Evolutionary conservation across 2,329 filamentous ascomycete genomes (phyloP).

Genomic region (Nothopassalora personata): DNA sequence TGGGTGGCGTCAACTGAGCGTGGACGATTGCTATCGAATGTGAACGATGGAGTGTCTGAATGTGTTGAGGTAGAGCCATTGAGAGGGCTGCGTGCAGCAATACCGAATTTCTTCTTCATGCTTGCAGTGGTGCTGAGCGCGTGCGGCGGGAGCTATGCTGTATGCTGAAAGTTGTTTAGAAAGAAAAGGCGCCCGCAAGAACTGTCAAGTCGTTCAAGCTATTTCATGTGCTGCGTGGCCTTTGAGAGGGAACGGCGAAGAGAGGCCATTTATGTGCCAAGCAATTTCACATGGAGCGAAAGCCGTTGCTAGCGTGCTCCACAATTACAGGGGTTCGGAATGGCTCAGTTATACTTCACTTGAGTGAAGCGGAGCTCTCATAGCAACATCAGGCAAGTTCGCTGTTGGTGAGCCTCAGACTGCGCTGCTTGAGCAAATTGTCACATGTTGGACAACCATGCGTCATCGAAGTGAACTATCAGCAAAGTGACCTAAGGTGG

Average conservation of each 20-base stretch:
- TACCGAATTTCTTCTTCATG: not conserved
- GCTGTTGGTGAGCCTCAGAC: not conserved
- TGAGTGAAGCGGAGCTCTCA: not conserved
- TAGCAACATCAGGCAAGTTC: not conserved
- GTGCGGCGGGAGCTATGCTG: not conserved
- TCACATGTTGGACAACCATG: not conserved
- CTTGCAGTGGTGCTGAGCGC: not conserved
- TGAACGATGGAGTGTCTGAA: not conserved
- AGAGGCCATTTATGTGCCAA: not conserved
- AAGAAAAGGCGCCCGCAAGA: not conserved
- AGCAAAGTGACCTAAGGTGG: too few relatives aligned
- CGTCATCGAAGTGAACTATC: not conserved
- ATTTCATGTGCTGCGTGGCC: not conserved
- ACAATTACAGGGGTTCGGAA: not conserved
- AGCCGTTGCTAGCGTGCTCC: not conserved
- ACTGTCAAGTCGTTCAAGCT: not conserved
- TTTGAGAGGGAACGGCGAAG: not conserved
- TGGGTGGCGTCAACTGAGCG: not conserved
- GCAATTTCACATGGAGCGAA: not conserved
- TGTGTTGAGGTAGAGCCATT: not conserved
- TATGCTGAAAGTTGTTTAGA: not conserved
- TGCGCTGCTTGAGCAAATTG: not conserved
- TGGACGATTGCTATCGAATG: not conserved
- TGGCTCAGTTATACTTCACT: not conserved
- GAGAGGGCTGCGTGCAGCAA: not conserved